A percentile compares a stretch with the other conserved stretches of the same genome.
These are phyloP conservation scores for Harringtonia lauricola DNA, from an alignment of 2,329 filamentous ascomycete genomes.

Conservation along the genomic window DNA sequence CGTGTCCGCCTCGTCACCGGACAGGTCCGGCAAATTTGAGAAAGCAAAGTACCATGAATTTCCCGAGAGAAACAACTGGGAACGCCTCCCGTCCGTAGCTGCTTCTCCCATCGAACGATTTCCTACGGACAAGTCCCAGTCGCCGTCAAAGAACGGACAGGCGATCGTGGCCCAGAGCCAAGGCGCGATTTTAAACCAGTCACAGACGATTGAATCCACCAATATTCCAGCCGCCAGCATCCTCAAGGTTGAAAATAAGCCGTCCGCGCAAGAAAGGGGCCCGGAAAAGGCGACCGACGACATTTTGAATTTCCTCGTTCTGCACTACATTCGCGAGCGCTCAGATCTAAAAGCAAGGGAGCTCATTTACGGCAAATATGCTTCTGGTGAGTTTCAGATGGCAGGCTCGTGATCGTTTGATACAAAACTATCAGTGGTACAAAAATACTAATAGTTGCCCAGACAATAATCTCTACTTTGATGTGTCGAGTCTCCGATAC, in stretches of 20 bases:
- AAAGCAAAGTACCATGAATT: no score
- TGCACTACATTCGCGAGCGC: slow-evolving; percentile 1
- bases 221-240: not conserved
- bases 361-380: not conserved
- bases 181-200: not conserved
- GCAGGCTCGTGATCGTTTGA: not conserved
- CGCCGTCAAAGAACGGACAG: not conserved
- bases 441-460: not conserved
- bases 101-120: not conserved
- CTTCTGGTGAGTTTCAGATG: not conserved
- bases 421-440: not conserved
- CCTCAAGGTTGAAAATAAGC: not conserved
- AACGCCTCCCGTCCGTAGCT: not conserved
- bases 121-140: not conserved
- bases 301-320: not conserved
- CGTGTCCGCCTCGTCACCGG: not conserved
- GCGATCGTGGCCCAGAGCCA: not conserved
- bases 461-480: not conserved
- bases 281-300: not conserved
- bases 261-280: not conserved
- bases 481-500: not conserved
- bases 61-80: not conserved
- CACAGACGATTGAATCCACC: not conserved
- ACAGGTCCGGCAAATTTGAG: not conserved
- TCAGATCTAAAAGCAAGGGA: not conserved